Conservation (phyloP, 176 grass and related monocot genomes). For the Oryza australiensis region DNA sequence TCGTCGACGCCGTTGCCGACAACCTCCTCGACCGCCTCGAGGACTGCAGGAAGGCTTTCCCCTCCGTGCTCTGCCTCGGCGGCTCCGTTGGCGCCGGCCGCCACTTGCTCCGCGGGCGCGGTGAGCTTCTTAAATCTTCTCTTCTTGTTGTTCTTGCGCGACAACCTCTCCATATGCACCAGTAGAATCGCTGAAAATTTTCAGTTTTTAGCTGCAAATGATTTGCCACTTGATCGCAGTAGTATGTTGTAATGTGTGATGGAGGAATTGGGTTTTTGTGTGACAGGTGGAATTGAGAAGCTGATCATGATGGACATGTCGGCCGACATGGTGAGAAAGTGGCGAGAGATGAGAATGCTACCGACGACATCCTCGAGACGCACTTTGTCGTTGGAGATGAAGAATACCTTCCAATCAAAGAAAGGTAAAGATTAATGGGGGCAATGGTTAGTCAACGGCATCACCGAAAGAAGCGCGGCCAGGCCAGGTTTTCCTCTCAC, state of each 20-base stretch:
- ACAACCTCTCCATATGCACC: no score
- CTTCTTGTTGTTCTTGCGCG: neutral
- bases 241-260: no score
- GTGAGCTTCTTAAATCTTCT: constrained; percentile 36
- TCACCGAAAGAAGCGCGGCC: no score
- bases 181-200: no score
- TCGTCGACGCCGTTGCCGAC: constrained; percentile 62
- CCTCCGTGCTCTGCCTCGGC: constrained; percentile 71
- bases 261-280: no score
- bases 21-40: constrained; percentile 88
- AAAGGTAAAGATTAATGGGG: constrained; percentile 54
- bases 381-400: constrained; percentile 76
- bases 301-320: constrained; percentile 99
- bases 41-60: constrained; percentile 84
- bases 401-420: constrained; percentile 85
- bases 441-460: no score
- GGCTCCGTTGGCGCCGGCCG: constrained; percentile 68
- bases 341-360: constrained; percentile 55
- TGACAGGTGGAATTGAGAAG: no score
- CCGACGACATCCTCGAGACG: constrained; percentile 41
- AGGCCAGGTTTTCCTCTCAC: no score
- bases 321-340: constrained; percentile 69
- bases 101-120: constrained; percentile 66
- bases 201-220: no score
- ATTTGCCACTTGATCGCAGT: no score